A percentile compares a stretch with the other conserved stretches of the same genome.
Conservation (phyloP, 768 basidiomycete genomes). For the Russula sp. region DNA sequence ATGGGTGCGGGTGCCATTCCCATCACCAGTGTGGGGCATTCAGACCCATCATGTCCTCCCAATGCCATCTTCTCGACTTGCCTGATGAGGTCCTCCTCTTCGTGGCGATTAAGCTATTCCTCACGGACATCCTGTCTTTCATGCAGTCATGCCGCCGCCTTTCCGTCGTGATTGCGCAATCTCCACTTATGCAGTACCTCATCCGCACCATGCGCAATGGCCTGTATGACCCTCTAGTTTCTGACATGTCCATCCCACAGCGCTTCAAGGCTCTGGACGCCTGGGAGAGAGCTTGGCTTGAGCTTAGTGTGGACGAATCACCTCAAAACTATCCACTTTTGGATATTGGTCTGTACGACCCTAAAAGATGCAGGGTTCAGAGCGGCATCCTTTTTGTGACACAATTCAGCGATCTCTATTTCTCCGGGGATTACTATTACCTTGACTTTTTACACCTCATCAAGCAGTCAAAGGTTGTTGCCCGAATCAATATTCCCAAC, state of each 20-base stretch:
- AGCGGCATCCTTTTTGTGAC: slow-evolving; percentile 2
- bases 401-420: neutral
- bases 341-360: neutral
- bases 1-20: too few relatives aligned
- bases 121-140: slow-evolving; percentile 1
- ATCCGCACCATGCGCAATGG: slow-evolving; percentile 11
- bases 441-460: neutral
- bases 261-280: neutral
- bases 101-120: neutral
- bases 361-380: neutral
- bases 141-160: slow-evolving; percentile 1
- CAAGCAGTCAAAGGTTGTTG: neutral
- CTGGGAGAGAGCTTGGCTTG: slow-evolving; percentile 13
- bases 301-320: neutral
- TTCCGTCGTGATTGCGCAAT: neutral
- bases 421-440: slow-evolving; percentile 3
- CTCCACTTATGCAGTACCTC: slow-evolving; percentile 14
- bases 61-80: slow-evolving; percentile 1
- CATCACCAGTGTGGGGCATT: too few relatives aligned
- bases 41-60: neutral
- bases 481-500: slow-evolving; percentile 1
- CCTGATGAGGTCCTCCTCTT: slow-evolving; percentile 11
- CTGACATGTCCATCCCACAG: slow-evolving; percentile 4
- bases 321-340: neutral
- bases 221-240: slow-evolving; percentile 2